Percentiles rank a stretch among this genome's conserved stretches.
Conservation (phyloP, 2,329 filamentous ascomycete species). For the Colletotrichum gigasporum region DNA sequence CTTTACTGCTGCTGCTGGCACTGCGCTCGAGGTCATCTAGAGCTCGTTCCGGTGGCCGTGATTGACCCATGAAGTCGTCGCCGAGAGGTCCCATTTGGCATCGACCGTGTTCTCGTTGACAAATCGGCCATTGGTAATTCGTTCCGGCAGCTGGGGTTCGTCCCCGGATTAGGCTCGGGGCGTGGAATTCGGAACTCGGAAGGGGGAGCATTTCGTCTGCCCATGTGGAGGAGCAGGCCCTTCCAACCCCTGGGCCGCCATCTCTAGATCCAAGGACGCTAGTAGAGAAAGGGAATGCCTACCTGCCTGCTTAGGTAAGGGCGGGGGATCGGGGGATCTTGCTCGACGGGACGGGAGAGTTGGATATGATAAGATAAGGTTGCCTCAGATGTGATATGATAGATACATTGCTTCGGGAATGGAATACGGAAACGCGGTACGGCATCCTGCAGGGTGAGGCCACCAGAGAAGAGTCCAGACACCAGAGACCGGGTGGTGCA, state of each 20-base stretch:
- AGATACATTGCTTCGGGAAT: not conserved
- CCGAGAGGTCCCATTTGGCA: not conserved
- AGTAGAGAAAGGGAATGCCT: too few species aligned
- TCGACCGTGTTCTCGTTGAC: not conserved
- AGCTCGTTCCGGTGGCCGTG: not conserved
- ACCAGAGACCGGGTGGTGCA: too few species aligned
- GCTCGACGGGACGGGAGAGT: not conserved
- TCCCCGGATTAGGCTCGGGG: constrained; percentile 1
- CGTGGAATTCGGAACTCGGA: constrained; percentile 31
- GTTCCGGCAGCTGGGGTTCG: constrained; percentile 6
- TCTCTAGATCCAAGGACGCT: not conserved
- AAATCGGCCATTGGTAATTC: constrained; percentile 1
- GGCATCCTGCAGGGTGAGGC: not conserved
- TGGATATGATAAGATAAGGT: constrained; percentile 12
- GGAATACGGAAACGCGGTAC: not conserved
- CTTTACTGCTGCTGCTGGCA: not conserved
- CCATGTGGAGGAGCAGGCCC: not conserved
- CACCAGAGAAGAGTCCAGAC: too few species aligned
- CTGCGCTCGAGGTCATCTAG: too few species aligned
- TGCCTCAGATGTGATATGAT: not conserved
- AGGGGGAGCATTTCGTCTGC: too few species aligned
- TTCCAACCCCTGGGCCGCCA: too few species aligned
- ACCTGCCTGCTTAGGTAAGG: too few species aligned
- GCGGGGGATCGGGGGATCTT: too few species aligned
- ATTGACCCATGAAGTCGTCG: not conserved